Base-by-base conservation (phyloP, 2,329 filamentous ascomycete genomes). In the Botrytis medusae region DNA sequence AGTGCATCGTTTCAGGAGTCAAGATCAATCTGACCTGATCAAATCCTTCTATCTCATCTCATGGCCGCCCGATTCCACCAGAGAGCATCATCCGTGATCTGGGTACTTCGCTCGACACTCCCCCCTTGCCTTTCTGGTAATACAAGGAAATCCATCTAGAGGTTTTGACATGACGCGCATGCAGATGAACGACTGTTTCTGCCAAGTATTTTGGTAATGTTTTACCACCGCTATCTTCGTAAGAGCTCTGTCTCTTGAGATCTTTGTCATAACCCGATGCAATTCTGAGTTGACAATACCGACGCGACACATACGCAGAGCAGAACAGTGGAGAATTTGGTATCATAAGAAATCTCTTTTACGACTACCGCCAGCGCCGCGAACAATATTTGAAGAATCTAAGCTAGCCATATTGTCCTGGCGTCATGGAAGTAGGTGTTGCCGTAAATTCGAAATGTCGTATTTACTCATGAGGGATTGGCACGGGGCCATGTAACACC, bases 51-150 rank as follows among this genome's bases (percentile, higher is more conserved):
- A 29, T 18, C 37, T 37, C 37, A 37, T 9, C 5, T 18, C 5
- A 29, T 29, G 12, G 10, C 51, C 51, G 14, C 25, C 25, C 14
- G 51, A 16, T 54, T n/a, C 6, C 51, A 29, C 16, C 51, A 29
- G 25, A 29, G 25, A n/a, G 25, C n/a, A 29, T 25, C 14, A 54
- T 16, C 29, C 14, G 12, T 8, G 25, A 7, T 29, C 51, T 29
- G 5, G 12, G 48, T n/a, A n/a, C 5, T n/a, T n/a, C 12, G 25
- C 25, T 54, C 12, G 14, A 54, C 4, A 12, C n/a, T 29, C 5
- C 6, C 51, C 6, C 0, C 2, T 0, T 16, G 12, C n/a, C 6
- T 37, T 37, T 37, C 37, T 37, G 25, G 12, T 18, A 6, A 2
- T 29, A 3, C 51, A 8, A 6, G 48, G 10, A n/a, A 51, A 6